phyloP scores from a whole-genome alignment of 441 rosid genomes.

The Bocquillonia castaneifolia region DNA sequence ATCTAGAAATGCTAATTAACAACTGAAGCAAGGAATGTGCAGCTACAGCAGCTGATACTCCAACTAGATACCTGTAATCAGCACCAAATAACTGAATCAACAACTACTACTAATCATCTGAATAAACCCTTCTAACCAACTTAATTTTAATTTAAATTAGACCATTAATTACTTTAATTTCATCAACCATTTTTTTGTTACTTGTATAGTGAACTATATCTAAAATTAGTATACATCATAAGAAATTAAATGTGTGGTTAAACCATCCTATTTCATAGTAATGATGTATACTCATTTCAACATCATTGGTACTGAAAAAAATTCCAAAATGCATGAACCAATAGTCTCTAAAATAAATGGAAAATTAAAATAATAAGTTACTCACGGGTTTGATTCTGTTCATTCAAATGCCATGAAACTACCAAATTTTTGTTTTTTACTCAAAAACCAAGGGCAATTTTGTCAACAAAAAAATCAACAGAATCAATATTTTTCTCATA shows the following conservation, averaged over 20 bases:
- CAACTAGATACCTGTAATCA: slow-evolving; percentile 61
- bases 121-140: not conserved
- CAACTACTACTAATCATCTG: not conserved
- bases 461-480: slow-evolving; percentile 2
- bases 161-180: not conserved
- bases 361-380: not conserved
- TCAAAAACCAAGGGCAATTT: slow-evolving; percentile 12
- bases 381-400: slow-evolving; percentile 49
- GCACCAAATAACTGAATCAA: not conserved
- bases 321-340: not conserved
- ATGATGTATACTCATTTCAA: not conserved
- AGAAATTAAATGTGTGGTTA: not conserved
- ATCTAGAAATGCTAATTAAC: slow-evolving; percentile 38
- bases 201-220: not conserved
- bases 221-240: not conserved
- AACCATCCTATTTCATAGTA: not conserved
- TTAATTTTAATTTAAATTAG: not conserved
- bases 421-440: slow-evolving; percentile 15
- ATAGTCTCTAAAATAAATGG: not conserved
- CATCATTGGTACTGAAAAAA: not conserved
- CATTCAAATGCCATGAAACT: slow-evolving; percentile 25
- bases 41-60: slow-evolving; percentile 51
- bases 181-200: not conserved
- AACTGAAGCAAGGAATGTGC: slow-evolving; percentile 56
- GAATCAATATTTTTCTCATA: not conserved